Percentiles rank a stretch among this genome's conserved stretches.
Conservation (phyloP, 805 yeast species). For the Limtongia smithiae region DNA sequence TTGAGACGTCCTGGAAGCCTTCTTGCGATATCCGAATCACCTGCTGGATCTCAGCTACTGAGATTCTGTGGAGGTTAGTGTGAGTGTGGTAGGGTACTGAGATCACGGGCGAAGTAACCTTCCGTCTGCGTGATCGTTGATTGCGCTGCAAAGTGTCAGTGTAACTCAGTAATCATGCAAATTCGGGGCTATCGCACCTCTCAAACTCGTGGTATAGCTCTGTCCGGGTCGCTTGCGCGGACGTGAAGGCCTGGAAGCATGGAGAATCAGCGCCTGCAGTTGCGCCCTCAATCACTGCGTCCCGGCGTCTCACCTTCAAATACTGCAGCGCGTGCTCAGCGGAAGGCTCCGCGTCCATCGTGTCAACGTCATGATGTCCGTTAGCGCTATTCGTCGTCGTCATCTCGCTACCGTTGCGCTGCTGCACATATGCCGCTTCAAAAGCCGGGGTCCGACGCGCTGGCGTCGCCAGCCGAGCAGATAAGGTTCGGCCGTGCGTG, state of each 20-base stretch:
- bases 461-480: too few species aligned
- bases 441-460: too few species aligned
- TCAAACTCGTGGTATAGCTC: conserved; percentile 29
- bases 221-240: conserved; percentile 28
- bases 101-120: conserved; percentile 3
- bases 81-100: neutral
- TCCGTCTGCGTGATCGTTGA: conserved; percentile 23
- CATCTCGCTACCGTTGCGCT: too few species aligned
- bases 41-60: conserved; percentile 18
- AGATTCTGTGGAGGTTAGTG: conserved; percentile 9
- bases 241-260: conserved; percentile 10
- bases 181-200: conserved; percentile 8
- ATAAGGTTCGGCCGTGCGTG: too few species aligned
- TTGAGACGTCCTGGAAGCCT: conserved; percentile 27
- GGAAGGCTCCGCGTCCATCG: conserved; percentile 12
- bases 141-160: conserved; percentile 6
- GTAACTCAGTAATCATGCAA: too few species aligned
- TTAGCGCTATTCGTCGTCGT: conserved; percentile 9
- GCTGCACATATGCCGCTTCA: too few species aligned
- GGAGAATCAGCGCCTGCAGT: too few species aligned
- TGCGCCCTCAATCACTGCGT: too few species aligned
- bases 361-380: neutral
- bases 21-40: conserved; percentile 27
- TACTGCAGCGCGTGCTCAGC: conserved; percentile 15
- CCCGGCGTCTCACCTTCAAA: conserved; percentile 23